These are phyloP conservation scores for Neoboletus magnificus DNA, from an alignment of 768 basidiomycete genomes.

Conservation along the genomic window DNA sequence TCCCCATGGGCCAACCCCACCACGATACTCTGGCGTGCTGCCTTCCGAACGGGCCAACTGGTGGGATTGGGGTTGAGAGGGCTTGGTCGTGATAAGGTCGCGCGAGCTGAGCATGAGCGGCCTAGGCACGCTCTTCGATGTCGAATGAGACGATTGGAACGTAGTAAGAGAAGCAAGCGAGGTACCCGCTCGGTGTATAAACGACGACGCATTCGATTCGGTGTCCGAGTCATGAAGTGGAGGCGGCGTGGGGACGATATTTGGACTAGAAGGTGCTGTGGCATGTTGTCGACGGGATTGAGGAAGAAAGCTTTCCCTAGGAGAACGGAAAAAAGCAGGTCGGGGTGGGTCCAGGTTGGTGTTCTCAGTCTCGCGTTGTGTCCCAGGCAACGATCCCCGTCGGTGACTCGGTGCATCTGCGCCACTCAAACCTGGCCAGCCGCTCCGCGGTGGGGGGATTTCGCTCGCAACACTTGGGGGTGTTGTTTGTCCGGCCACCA, in stretches of 20 bases:
- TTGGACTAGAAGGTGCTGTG: slow-evolving; percentile 34
- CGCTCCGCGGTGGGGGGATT: slow-evolving; percentile 7
- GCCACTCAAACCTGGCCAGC: slow-evolving; percentile 10
- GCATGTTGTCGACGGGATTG: slow-evolving; percentile 28
- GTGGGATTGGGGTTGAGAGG: slow-evolving; percentile 18
- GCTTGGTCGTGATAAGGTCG: slow-evolving; percentile 36
- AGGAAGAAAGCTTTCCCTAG: slow-evolving; percentile 52
- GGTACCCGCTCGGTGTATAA: slow-evolving; percentile 38
- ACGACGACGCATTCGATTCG: slow-evolving; percentile 18
- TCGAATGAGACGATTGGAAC: slow-evolving; percentile 31
- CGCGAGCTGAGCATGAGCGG: slow-evolving; percentile 64
- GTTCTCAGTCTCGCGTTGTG: slow-evolving; percentile 34
- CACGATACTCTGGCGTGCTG: slow-evolving; percentile 32
- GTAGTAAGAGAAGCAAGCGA: slow-evolving; percentile 44
- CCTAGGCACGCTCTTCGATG: slow-evolving; percentile 54
- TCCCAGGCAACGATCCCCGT: slow-evolving; percentile 40
- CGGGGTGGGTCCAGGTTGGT: slow-evolving; percentile 49
- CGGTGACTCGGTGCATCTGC: slow-evolving; percentile 18
- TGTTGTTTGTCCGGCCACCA: slow-evolving; percentile 4
- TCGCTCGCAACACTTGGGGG: slow-evolving; percentile 25
- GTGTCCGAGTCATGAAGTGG: slow-evolving; percentile 21
- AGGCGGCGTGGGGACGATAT: background rate
- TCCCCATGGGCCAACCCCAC: slow-evolving; percentile 41
- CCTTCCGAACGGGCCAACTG: slow-evolving; percentile 34
- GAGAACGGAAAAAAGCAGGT: slow-evolving; percentile 55